phyloP scores from a whole-genome alignment of 331 rosid species.

The Cydonia oblonga region DNA sequence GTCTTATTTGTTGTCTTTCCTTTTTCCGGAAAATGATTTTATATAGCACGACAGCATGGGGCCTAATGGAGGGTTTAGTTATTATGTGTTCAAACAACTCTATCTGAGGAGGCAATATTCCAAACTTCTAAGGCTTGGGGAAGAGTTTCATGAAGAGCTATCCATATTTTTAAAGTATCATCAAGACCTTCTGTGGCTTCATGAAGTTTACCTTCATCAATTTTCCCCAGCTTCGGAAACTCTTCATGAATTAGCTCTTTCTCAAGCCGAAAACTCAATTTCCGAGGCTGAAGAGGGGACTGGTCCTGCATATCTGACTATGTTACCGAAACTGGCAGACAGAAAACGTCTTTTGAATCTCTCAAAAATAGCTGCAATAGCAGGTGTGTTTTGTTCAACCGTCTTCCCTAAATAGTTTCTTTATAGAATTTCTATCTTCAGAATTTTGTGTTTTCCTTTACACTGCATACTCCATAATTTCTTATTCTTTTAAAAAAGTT shows the following conservation, averaged over 20 bases:
- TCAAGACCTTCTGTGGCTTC: conserved; percentile 90
- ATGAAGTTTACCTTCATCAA: conserved; percentile 76
- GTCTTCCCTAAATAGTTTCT: background rate
- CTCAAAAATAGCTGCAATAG: conserved; percentile 85
- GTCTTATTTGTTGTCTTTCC: conserved; percentile 5
- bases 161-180: conserved; percentile 70
- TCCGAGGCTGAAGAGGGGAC: conserved; percentile 40
- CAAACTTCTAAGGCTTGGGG: conserved; percentile 86
- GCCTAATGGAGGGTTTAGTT: conserved; percentile 83
- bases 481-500: background rate
- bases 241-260: conserved; percentile 71
- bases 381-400: conserved; percentile 35
- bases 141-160: conserved; percentile 84
- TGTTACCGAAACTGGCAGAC: conserved; percentile 43
- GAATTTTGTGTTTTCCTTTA: background rate
- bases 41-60: conserved; percentile 89
- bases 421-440: background rate
- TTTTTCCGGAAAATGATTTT: conserved; percentile 20
- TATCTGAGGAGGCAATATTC: conserved; percentile 61
- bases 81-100: conserved; percentile 67
- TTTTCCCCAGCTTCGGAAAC: conserved; percentile 81
- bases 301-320: conserved; percentile 23
- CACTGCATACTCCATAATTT: background rate
- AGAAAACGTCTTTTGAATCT: conserved; percentile 77
- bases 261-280: conserved; percentile 37